Evolutionary conservation across 2,329 filamentous ascomycete species (phyloP).

Genomic region (Diaporthe sp.): DNA sequence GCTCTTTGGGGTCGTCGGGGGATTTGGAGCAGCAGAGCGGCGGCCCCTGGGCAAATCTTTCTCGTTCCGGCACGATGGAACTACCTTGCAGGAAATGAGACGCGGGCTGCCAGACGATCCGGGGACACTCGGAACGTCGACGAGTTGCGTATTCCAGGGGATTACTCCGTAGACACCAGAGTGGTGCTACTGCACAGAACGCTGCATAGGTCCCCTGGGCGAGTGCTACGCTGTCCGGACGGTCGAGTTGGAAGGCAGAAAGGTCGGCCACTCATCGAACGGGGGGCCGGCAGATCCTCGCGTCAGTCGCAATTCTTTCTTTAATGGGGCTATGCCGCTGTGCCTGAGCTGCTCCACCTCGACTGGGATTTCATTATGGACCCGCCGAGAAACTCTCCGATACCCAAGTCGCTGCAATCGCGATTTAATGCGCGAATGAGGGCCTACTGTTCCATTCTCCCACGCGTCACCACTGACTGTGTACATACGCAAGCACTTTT

Average conservation of each 20-base stretch:
- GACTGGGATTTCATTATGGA: background rate
- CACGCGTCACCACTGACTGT: background rate
- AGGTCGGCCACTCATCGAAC: background rate
- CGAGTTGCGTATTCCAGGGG: background rate
- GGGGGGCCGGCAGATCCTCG: conserved; percentile 11
- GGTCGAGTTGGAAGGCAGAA: background rate
- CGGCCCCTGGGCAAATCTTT: background rate
- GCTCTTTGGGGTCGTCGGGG: background rate
- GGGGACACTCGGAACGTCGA: conserved; percentile 2
- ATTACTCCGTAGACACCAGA: background rate
- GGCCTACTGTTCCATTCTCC: background rate
- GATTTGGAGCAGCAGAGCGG: conserved; percentile 4
- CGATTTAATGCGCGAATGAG: conserved; percentile 24
- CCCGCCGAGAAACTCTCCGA: conserved; percentile 34
- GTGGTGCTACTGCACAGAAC: conserved; percentile 12
- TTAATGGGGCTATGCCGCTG: background rate
- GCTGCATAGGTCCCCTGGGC: conserved; percentile 18
- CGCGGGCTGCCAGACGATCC: conserved; percentile 29
- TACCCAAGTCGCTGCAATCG: conserved; percentile 16
- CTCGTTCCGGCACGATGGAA: conserved; percentile 27
- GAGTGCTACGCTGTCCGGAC: conserved; percentile 4
- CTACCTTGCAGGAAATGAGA: conserved; percentile 32
- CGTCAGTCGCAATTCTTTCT: conserved; percentile 26
- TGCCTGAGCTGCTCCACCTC: background rate
- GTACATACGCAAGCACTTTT: conserved; percentile 10